Conservation (phyloP, 768 basidiomycete species). For the Gloeopeniophorella convolvens region DNA sequence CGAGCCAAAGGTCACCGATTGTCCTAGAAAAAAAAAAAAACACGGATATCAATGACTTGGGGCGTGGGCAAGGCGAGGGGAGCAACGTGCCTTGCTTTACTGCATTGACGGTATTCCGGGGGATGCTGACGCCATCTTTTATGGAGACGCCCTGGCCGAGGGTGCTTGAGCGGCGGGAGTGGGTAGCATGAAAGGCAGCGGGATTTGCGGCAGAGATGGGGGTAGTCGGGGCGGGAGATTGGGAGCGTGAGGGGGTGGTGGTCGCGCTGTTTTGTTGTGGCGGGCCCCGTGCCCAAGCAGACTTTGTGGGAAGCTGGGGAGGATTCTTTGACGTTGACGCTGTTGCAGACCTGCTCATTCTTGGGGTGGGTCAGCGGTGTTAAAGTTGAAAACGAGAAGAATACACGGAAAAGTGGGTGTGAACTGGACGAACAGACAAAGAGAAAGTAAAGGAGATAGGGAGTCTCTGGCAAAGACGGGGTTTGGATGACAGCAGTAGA, state of each 20-base stretch:
- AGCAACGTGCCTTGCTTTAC: constrained; percentile 54
- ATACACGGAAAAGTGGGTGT: not conserved
- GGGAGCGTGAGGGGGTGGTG: constrained; percentile 61
- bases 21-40: constrained; percentile 35
- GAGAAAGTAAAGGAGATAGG: not conserved
- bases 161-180: constrained; percentile 75
- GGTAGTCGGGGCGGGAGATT: constrained; percentile 53
- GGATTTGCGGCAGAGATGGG: constrained; percentile 35
- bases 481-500: too few species aligned
- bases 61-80: not conserved
- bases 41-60: too few species aligned
- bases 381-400: not conserved
- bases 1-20: constrained; percentile 81
- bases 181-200: constrained; percentile 39
- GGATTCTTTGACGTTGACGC: constrained; percentile 66
- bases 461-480: not conserved
- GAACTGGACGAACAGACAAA: not conserved
- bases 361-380: constrained; percentile 23
- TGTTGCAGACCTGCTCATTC: constrained; percentile 93
- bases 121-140: constrained; percentile 74
- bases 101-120: constrained; percentile 54
- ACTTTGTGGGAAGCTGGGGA: constrained; percentile 68
- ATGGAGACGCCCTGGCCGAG: constrained; percentile 65
- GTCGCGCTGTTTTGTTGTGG: constrained; percentile 51
- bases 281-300: constrained; percentile 89